phyloP scores from a whole-genome alignment of 148 eudicot genomes.

The Vaccinium macrocarpon region DNA sequence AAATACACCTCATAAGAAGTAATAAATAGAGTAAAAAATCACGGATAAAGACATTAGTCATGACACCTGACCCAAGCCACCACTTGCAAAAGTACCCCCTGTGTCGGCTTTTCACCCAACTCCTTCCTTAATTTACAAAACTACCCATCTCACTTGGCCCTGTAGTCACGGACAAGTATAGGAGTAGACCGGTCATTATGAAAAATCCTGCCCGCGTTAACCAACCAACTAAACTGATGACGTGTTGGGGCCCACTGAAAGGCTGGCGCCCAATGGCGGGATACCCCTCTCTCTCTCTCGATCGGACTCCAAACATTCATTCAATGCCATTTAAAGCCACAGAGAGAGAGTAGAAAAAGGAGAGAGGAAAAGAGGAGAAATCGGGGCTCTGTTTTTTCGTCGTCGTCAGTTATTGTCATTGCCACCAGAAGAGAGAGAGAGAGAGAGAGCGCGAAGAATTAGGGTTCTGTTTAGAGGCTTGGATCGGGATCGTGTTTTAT shows the following conservation, averaged over 20 bases:
- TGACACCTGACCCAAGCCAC: background rate
- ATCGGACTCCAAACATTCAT: conserved; percentile 19
- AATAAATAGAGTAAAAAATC: no score
- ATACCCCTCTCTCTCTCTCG: background rate
- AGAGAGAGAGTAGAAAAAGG: background rate
- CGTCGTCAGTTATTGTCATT: background rate
- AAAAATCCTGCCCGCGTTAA: background rate
- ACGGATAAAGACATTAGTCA: no score
- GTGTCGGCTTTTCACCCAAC: background rate
- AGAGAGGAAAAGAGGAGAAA: background rate
- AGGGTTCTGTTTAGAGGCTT: background rate
- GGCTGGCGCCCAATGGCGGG: conserved; percentile 17
- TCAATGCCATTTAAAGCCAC: background rate
- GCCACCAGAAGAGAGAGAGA: background rate
- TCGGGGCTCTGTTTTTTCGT: background rate
- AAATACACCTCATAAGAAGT: no score
- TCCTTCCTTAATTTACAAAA: no score
- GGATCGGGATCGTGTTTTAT: background rate
- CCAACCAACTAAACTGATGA: background rate
- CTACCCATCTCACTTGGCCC: background rate
- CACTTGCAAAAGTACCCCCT: background rate
- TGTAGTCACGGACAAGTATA: background rate
- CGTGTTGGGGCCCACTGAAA: background rate
- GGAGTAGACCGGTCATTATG: background rate
- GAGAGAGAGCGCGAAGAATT: conserved; percentile 5